A percentile compares a stretch with the other conserved stretches of the same genome.
Conservation (phyloP, 108 stramenopile genomes). For the Discostella stelligeroides region DNA sequence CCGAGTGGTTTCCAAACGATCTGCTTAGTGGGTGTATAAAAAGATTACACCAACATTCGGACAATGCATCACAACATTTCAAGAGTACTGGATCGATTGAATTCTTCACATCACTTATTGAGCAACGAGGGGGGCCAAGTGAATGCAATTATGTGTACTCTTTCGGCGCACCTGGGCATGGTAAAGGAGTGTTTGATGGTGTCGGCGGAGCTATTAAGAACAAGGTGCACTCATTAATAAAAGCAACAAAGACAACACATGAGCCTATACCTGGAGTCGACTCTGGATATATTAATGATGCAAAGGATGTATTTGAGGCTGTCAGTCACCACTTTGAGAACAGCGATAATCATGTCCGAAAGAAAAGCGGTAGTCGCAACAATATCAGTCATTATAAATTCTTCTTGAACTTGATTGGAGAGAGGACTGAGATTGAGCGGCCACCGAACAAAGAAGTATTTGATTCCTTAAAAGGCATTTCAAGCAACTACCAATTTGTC, state of each 20-base stretch:
- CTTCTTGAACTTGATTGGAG: too few species aligned
- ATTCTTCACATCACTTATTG: background rate
- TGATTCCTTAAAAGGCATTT: too few species aligned
- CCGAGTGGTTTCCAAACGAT: constrained; percentile 4
- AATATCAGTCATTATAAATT: too few species aligned
- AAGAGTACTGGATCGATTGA: constrained; percentile 8
- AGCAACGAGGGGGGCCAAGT: background rate
- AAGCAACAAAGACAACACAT: background rate
- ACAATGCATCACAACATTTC: constrained; percentile 15
- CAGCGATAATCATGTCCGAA: too few species aligned
- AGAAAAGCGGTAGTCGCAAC: too few species aligned
- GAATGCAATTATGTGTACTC: constrained; percentile 11
- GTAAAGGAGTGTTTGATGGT: constrained; percentile 13
- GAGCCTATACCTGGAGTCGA: constrained; percentile 1
- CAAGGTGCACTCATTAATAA: constrained; percentile 10
- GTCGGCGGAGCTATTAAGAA: constrained; percentile 1
- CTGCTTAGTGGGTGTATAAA: background rate
- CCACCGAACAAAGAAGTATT: too few species aligned
- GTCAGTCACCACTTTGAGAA: too few species aligned
- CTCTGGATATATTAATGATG: constrained; percentile 7
- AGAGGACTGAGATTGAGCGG: too few species aligned
- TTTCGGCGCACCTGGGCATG: constrained; percentile 14
- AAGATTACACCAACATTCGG: constrained; percentile 1
- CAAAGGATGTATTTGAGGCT: constrained; percentile 9
- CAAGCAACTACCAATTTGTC: too few species aligned